phyloP scores from a whole-genome alignment of 441 rosid genomes.

The Arabidopsis lyrata region DNA sequence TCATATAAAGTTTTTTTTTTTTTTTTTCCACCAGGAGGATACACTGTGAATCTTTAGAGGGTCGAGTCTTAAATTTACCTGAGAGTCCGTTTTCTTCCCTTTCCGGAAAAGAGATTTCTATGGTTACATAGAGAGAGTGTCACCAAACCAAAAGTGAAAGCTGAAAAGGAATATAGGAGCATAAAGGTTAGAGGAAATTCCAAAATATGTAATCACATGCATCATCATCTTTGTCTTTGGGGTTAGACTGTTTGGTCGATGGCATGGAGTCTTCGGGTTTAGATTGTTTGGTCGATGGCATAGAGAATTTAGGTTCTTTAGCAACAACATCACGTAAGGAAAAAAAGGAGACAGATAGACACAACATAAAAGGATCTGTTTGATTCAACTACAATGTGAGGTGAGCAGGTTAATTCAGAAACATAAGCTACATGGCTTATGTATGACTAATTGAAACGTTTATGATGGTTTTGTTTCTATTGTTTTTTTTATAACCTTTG shows the following conservation, averaged over 20 bases:
- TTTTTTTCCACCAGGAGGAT: slow-evolving; percentile 26
- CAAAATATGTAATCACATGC: slow-evolving; percentile 11
- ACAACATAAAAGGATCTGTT: neutral
- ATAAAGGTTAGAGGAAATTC: slow-evolving; percentile 35
- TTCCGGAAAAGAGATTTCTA: slow-evolving; percentile 64
- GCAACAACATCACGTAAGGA: neutral
- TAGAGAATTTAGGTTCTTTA: slow-evolving; percentile 37
- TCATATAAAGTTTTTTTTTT: neutral
- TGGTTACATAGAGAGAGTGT: slow-evolving; percentile 58
- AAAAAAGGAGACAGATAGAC: slow-evolving; percentile 35
- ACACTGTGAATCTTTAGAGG: slow-evolving; percentile 43
- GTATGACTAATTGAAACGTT: neutral
- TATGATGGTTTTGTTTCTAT: neutral
- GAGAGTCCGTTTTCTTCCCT: slow-evolving; percentile 85
- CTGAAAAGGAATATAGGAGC: slow-evolving; percentile 43
- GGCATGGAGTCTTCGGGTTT: neutral
- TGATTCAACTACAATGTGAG: neutral
- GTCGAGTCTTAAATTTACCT: slow-evolving; percentile 72
- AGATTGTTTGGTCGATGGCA: slow-evolving; percentile 11
- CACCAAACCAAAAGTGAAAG: slow-evolving; percentile 34
- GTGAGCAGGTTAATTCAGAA: neutral
- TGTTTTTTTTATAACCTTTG: neutral
- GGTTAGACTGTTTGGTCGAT: neutral
- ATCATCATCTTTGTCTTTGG: slow-evolving; percentile 6
- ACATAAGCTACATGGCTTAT: neutral